phyloP scores from a whole-genome alignment of 75 land plant species.

The Azolla pinnata region DNA sequence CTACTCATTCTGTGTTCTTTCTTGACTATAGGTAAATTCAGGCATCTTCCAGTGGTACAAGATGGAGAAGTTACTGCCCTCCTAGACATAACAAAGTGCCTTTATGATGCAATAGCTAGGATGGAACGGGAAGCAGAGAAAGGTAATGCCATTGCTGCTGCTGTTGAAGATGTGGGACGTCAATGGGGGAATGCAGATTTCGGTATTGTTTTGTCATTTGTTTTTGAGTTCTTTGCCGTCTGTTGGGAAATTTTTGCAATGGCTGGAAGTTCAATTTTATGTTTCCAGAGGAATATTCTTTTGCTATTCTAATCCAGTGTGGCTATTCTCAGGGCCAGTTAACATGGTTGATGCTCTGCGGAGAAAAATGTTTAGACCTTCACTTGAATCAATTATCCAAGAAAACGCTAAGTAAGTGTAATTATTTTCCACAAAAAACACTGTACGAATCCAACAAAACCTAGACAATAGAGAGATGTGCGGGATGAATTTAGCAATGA shows the following conservation, averaged over 20 bases:
- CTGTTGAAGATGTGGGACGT: slow-evolving; percentile 90
- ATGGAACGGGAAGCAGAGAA: slow-evolving; percentile 98
- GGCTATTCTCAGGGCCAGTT: slow-evolving; percentile 63
- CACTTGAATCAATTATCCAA: slow-evolving; percentile 56
- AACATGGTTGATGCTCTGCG: slow-evolving; percentile 71
- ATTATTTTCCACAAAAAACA: too few species aligned
- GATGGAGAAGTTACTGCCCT: slow-evolving; percentile 94
- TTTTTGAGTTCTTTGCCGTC: not conserved
- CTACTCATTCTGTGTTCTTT: not conserved
- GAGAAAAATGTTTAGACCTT: slow-evolving; percentile 72
- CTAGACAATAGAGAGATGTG: too few species aligned
- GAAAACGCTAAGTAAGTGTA: slow-evolving; percentile 66
- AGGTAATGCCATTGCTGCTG: slow-evolving; percentile 96
- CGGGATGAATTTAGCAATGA: too few species aligned
- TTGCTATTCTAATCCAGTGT: too few species aligned
- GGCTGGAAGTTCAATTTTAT: not conserved
- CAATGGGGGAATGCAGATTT: slow-evolving; percentile 49
- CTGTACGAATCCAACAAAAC: too few species aligned
- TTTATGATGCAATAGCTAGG: slow-evolving; percentile 96
- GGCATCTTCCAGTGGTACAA: slow-evolving; percentile 95
- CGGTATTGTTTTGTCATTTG: not conserved
- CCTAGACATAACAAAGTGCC: slow-evolving; percentile 87
- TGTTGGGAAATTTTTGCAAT: not conserved
- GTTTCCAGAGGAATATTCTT: too few species aligned
- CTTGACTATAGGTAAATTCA: slow-evolving; percentile 66